These are phyloP conservation scores for Gnomoniopsis sp. DNA, from an alignment of 2,329 filamentous ascomycete species.

Conservation along the genomic window DNA sequence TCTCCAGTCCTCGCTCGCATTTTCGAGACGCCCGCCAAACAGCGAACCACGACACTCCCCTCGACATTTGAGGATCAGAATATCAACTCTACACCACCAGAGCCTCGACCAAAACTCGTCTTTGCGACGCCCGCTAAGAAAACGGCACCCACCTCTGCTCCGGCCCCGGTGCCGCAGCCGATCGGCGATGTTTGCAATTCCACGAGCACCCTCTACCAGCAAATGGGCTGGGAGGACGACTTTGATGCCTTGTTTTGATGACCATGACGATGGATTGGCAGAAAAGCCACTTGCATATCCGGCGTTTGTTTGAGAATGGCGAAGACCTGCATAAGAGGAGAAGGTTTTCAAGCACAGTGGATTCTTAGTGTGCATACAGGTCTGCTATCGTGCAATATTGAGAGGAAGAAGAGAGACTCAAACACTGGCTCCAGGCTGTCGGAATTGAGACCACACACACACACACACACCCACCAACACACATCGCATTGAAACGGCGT, in stretches of 20 bases:
- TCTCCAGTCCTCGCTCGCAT: slow-evolving; percentile 13
- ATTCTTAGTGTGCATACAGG: too few species aligned
- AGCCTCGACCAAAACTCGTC: slow-evolving; percentile 4
- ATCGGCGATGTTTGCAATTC: neutral
- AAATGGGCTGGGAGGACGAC: slow-evolving; percentile 53
- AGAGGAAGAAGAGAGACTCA: too few species aligned
- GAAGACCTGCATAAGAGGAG: neutral
- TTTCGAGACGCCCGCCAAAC: slow-evolving; percentile 18
- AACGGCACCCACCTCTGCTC: slow-evolving; percentile 4
- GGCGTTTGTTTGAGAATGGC: neutral
- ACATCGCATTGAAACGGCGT: neutral
- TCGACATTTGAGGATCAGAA: slow-evolving; percentile 3
- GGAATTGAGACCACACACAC: neutral
- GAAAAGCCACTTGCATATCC: neutral
- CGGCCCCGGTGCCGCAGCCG: neutral
- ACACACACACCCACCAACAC: neutral
- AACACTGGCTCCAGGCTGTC: neutral
- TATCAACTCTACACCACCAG: slow-evolving; percentile 15
- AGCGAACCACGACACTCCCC: neutral
- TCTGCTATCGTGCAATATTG: too few species aligned
- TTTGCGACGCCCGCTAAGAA: slow-evolving; percentile 13
- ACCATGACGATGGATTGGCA: slow-evolving; percentile 31
- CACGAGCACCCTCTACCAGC: slow-evolving; percentile 42
- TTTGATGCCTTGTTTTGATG: slow-evolving; percentile 39
- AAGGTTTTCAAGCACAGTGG: too few species aligned